phyloP scores from a whole-genome alignment of 768 basidiomycete species.

The Pleurotus eryngii region DNA sequence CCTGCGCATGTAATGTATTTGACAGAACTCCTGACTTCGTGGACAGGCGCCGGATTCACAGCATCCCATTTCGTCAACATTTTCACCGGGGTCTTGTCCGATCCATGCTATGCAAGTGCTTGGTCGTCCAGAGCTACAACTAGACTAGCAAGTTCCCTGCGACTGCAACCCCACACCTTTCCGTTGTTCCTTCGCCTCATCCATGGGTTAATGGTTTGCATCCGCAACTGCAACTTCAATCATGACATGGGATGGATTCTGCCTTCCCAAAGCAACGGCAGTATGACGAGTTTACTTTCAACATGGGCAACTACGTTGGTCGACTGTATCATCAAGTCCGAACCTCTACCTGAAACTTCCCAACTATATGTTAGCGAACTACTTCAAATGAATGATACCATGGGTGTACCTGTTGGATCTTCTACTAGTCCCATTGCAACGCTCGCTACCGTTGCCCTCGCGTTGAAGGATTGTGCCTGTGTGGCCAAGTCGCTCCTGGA shows the following conservation, averaged over 20 bases:
- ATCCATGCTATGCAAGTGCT: slow-evolving; percentile 13
- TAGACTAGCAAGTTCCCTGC: slow-evolving; percentile 20
- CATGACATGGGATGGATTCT: not conserved
- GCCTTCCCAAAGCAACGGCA: not conserved
- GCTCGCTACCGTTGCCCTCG: not conserved
- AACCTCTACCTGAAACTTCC: not conserved
- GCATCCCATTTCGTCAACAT: slow-evolving; percentile 27
- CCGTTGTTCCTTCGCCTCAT: slow-evolving; percentile 26
- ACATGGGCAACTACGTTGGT: not conserved
- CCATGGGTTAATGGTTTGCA: slow-evolving; percentile 21
- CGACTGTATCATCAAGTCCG: not conserved
- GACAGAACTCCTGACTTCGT: slow-evolving; percentile 37
- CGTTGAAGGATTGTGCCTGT: not conserved
- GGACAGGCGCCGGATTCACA: slow-evolving; percentile 26
- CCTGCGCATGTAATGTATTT: slow-evolving; percentile 47
- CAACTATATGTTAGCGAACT: not conserved
- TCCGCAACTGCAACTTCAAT: slow-evolving; percentile 9
- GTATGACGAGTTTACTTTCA: not conserved
- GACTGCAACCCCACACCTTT: slow-evolving; percentile 12
- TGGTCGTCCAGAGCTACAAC: slow-evolving; percentile 44
- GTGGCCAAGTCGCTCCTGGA: not conserved
- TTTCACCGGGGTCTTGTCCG: slow-evolving; percentile 27
- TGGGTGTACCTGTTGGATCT: not conserved
- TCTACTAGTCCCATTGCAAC: not conserved
- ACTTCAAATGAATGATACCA: not conserved